A percentile compares a stretch with the other conserved stretches of the same genome.
Conservation (phyloP, 1,139 yeast genomes). For the Lodderomyces elongisporus region DNA sequence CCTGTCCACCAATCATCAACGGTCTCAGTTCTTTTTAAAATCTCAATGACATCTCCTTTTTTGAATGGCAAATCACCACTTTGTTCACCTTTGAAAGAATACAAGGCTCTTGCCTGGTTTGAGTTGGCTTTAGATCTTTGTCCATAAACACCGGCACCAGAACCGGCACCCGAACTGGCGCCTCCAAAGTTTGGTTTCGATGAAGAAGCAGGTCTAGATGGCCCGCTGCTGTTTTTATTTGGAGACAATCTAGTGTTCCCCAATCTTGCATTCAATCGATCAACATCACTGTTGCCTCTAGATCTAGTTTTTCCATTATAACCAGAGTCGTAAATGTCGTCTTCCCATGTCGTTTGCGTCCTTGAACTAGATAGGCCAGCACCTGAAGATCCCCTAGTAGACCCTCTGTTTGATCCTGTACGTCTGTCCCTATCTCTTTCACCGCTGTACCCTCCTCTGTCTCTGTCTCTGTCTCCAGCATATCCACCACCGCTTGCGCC, state of each 20-base stretch:
- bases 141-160: too few species aligned
- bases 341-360: constrained; percentile 56
- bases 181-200: constrained; percentile 54
- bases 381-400: constrained; percentile 11
- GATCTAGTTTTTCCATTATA: constrained; percentile 24
- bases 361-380: constrained; percentile 1
- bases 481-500: constrained; percentile 7
- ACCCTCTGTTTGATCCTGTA: constrained; percentile 9
- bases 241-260: constrained; percentile 25
- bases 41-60: constrained; percentile 92
- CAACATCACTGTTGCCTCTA: constrained; percentile 32
- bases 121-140: constrained; percentile 35
- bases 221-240: constrained; percentile 19
- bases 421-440: constrained; percentile 1
- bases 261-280: constrained; percentile 29
- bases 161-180: too few species aligned
- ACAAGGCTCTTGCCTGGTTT: constrained; percentile 86
- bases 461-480: not conserved
- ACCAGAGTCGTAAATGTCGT: constrained; percentile 48
- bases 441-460: too few species aligned
- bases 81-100: constrained; percentile 86
- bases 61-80: constrained; percentile 84
- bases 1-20: constrained; percentile 99
- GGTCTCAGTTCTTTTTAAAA: constrained; percentile 78
- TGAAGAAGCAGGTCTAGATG: constrained; percentile 35